Evolutionary conservation across 2,329 filamentous ascomycete species (phyloP).

Genomic region (Chalaropsis thielavioides): DNA sequence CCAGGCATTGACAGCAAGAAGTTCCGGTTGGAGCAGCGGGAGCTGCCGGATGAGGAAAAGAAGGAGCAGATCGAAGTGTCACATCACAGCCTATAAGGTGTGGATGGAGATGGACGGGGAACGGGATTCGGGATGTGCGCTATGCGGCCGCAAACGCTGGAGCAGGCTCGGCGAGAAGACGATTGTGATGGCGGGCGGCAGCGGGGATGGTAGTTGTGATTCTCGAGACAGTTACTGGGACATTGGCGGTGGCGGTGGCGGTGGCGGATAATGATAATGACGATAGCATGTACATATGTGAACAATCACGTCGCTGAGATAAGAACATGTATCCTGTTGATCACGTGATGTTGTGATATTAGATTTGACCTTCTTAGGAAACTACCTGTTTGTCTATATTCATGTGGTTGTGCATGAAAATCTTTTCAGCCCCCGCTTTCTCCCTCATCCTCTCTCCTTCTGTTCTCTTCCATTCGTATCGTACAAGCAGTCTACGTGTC

Average conservation of each 20-base stretch:
- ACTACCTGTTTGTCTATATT: too few species aligned
- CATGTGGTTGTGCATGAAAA: too few species aligned
- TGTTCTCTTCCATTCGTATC: too few species aligned
- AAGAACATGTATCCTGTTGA: not conserved
- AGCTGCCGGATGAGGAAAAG: constrained; percentile 44
- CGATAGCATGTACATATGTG: not conserved
- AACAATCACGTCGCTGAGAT: not conserved
- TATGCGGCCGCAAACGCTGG: not conserved
- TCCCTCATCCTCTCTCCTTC: too few species aligned
- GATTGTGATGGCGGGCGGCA: not conserved
- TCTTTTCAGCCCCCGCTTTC: too few species aligned
- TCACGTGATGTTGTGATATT: not conserved
- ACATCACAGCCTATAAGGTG: constrained; percentile 1
- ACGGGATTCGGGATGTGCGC: not conserved
- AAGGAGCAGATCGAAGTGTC: constrained; percentile 18
- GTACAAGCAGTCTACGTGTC: too few species aligned
- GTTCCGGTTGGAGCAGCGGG: constrained; percentile 36
- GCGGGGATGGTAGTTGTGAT: not conserved
- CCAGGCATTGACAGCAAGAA: constrained; percentile 37
- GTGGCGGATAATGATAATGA: not conserved
- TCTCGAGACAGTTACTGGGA: not conserved
- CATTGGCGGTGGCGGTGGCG: not conserved
- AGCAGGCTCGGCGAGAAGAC: not conserved
- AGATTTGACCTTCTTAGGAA: too few species aligned
- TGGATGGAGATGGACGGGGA: not conserved